Evolutionary conservation across 805 yeast species (phyloP), one percentile per base, ranked within the genome.

Genomic region (Jamesozyma jinghongensis): DNA sequence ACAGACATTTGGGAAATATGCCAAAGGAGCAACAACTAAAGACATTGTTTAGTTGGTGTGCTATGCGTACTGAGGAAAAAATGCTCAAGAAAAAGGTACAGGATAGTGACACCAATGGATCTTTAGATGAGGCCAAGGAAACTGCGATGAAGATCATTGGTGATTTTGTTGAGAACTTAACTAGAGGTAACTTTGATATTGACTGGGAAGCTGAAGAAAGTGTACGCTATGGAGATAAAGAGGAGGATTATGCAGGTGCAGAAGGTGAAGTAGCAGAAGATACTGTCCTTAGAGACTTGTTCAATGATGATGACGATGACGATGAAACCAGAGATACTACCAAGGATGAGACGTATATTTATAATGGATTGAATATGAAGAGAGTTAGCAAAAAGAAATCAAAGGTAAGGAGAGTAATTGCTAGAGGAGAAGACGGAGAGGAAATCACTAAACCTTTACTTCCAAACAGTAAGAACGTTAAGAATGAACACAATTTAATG

Each of bases 41-140:
- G 41, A 62, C 59, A 38, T 49, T 60, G 17, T 57, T 56, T 42
- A 53, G 47, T 32, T 60, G 65, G 65, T 59, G 65, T 40, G 41
- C 57, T 7, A 53, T 55, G 13, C 48, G 61, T 28, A 34, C 55
- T 2, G 36, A 54, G 18, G 47, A 51, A 34, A 53, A 48, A 19
- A 30, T 53, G 32, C 48, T 31, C 43, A 42, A n/a, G 42, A 46
- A 28, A 10, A 14, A n/a, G 13, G 19, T 14, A 32, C n/a, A 32
- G 10, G 19, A 14, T 32, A 18, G 13, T n/a, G n/a, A 16, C 12
- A 12, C 11, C 22, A 14, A 35, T 19, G 31, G 32, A n/a, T 5
- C 27, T 14, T 31, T 30, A 31, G 18, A 40, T 29, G 16, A 34
- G 18, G 29, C 58, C 5, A 51, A 47, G 27, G 48, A 40, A 38